Percentiles rank a stretch among this genome's conserved stretches.
These are phyloP conservation scores for Kuraishia molischiana DNA, from an alignment of 805 yeast genomes.

Conservation along the genomic window DNA sequence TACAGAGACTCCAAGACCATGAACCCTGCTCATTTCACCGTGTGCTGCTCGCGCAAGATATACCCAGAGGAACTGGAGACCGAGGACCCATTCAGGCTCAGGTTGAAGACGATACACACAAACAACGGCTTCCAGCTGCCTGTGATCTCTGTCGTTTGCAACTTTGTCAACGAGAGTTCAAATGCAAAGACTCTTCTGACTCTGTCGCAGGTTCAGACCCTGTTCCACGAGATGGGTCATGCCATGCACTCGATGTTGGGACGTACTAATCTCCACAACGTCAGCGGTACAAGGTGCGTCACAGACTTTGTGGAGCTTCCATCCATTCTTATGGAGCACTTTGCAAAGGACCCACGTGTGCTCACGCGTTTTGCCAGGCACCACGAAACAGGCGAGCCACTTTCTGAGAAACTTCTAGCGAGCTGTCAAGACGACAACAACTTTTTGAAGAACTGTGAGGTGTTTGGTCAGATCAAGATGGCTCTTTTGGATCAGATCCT, in stretches of 20 bases:
- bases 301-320: slow-evolving; percentile 97
- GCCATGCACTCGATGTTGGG: slow-evolving; percentile 98
- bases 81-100: slow-evolving; percentile 25
- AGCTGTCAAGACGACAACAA: slow-evolving; percentile 41
- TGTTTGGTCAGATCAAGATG: slow-evolving; percentile 82
- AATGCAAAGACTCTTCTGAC: slow-evolving; percentile 46
- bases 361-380: slow-evolving; percentile 66
- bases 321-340: slow-evolving; percentile 91
- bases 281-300: slow-evolving; percentile 90
- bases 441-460: slow-evolving; percentile 57
- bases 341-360: slow-evolving; percentile 76
- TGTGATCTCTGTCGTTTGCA: slow-evolving; percentile 81
- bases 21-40: slow-evolving; percentile 92
- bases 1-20: slow-evolving; percentile 67
- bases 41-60: slow-evolving; percentile 83
- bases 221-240: slow-evolving; percentile 98
- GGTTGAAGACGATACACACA: slow-evolving; percentile 20
- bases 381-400: slow-evolving; percentile 50
- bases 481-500: slow-evolving; percentile 79
- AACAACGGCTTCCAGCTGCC: slow-evolving; percentile 68
- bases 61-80: slow-evolving; percentile 40
- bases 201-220: slow-evolving; percentile 78
- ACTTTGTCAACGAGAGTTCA: slow-evolving; percentile 41
- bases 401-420: slow-evolving; percentile 40
- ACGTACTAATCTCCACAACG: slow-evolving; percentile 78